Evolutionary conservation across 2,329 filamentous ascomycete species (phyloP).

Genomic region (Cadophora sp.): DNA sequence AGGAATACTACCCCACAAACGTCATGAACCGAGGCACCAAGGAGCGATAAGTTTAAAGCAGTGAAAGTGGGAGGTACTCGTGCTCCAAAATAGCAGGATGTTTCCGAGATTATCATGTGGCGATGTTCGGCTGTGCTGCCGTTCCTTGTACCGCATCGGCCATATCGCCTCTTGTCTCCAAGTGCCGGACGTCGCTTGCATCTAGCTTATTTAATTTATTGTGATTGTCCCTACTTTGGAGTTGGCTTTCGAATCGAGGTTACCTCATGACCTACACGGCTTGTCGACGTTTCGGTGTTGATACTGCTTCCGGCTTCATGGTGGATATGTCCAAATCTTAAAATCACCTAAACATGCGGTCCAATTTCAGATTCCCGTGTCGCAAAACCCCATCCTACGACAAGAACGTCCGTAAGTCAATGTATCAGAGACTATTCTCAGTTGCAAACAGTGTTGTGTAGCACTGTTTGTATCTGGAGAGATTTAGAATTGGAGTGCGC

Average conservation of each 20-base stretch:
- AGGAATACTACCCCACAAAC: neutral
- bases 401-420: too few species aligned
- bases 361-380: too few species aligned
- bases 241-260: neutral
- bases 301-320: neutral
- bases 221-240: neutral
- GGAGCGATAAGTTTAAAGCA: neutral
- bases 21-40: slow-evolving; percentile 1
- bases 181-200: slow-evolving; percentile 9
- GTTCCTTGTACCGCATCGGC: neutral
- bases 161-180: neutral
- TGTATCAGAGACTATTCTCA: too few species aligned
- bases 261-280: neutral
- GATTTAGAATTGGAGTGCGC: too few species aligned
- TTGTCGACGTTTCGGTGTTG: neutral
- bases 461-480: too few species aligned
- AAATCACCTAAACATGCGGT: neutral
- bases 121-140: neutral
- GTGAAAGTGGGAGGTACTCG: neutral
- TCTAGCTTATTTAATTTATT: neutral
- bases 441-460: too few species aligned
- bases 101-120: slow-evolving; percentile 2
- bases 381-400: too few species aligned
- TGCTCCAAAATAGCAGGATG: neutral
- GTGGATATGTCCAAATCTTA: neutral